These are phyloP conservation scores for Botryobasidium botryosum DNA, from an alignment of 768 basidiomycete genomes.

Conservation along the genomic window DNA sequence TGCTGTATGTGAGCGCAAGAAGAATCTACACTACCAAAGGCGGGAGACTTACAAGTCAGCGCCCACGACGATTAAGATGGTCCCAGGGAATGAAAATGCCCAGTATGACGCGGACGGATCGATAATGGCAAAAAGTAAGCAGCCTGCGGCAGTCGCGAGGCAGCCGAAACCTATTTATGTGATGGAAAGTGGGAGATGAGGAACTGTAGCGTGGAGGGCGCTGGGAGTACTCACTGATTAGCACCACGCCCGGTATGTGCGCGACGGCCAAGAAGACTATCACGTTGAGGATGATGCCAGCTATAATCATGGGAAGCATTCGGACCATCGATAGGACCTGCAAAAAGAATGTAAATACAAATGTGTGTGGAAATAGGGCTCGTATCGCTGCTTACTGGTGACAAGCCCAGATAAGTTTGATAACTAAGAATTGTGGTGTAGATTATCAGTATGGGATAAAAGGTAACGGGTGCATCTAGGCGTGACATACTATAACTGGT, in stretches of 20 bases:
- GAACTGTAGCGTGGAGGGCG: neutral
- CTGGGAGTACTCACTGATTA: constrained; percentile 32
- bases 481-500: constrained; percentile 4
- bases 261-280: constrained; percentile 43
- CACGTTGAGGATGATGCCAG: constrained; percentile 45
- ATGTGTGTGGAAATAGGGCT: neutral
- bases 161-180: constrained; percentile 36
- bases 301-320: constrained; percentile 52
- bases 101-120: constrained; percentile 41
- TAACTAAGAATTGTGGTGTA: constrained; percentile 28
- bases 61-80: constrained; percentile 48
- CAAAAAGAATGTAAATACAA: neutral
- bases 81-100: constrained; percentile 60
- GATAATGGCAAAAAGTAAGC: constrained; percentile 53
- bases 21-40: neutral
- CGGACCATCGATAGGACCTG: constrained; percentile 36
- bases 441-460: neutral
- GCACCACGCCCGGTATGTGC: constrained; percentile 35
- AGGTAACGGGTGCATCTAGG: too few species aligned
- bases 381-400: constrained; percentile 25
- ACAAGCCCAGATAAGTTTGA: constrained; percentile 40
- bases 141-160: constrained; percentile 36
- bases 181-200: constrained; percentile 1
- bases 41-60: constrained; percentile 38
- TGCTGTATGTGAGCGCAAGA: neutral